A percentile compares a stretch with the other conserved stretches of the same genome.
phyloP scores from a whole-genome alignment of 495 filamentous ascomycete genomes.

The Penicillium fimorum region DNA sequence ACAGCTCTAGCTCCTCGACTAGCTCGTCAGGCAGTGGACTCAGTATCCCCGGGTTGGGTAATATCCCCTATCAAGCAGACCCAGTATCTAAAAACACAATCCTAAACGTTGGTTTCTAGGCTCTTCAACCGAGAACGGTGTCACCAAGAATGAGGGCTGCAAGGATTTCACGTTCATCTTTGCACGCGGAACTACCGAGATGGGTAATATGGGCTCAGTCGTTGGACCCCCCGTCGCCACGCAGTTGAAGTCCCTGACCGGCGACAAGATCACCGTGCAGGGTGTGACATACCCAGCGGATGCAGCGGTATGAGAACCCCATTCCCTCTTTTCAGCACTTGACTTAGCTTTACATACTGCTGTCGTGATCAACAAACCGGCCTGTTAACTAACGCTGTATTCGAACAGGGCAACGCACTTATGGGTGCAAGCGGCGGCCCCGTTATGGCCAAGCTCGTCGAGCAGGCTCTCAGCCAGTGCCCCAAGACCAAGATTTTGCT shows the following conservation, averaged over 20 bases:
- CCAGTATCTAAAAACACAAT: neutral
- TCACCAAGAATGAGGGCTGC: constrained; percentile 41
- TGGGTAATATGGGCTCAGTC: constrained; percentile 58
- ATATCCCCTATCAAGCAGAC: too few species aligned
- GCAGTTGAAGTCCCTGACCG: constrained; percentile 38
- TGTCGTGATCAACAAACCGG: neutral
- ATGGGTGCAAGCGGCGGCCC: constrained; percentile 44
- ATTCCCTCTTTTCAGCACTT: neutral
- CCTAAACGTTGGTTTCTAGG: constrained; percentile 14
- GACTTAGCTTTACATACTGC: neutral
- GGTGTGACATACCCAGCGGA: constrained; percentile 55
- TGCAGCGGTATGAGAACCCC: constrained; percentile 29
- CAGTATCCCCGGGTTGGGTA: neutral
- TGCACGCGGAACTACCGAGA: constrained; percentile 56
- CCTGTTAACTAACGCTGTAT: constrained; percentile 1
- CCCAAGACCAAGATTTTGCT: constrained; percentile 61
- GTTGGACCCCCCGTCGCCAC: constrained; percentile 55
- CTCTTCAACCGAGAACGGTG: constrained; percentile 41
- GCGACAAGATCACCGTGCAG: constrained; percentile 49
- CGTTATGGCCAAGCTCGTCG: constrained; percentile 49
- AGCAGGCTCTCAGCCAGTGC: constrained; percentile 48
- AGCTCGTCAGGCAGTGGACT: neutral
- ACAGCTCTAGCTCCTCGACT: too few species aligned
- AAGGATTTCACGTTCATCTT: constrained; percentile 55
- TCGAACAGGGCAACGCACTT: constrained; percentile 44